A percentile compares a stretch with the other conserved stretches of the same genome.
Conservation (phyloP, 192 early-diverging fungal genomes). For the Chytriomyces confervae region DNA sequence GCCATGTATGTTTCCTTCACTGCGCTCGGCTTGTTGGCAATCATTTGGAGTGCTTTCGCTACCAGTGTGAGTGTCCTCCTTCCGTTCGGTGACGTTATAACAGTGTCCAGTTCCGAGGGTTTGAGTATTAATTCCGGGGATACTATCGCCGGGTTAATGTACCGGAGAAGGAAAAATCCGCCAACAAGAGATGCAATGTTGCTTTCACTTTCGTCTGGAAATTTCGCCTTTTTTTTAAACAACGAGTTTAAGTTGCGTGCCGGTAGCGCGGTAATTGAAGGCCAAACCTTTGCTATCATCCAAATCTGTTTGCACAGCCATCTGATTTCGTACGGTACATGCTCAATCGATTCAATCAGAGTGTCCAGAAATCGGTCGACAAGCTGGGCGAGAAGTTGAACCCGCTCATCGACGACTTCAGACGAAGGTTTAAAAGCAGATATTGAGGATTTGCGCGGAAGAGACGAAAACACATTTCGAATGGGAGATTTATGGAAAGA, state of each 20-base stretch:
- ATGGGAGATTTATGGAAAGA: background rate
- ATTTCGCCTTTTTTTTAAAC: conserved; percentile 68
- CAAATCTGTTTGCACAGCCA: conserved; percentile 99
- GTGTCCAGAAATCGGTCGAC: conserved; percentile 84
- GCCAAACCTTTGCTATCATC: conserved; percentile 74
- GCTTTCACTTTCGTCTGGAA: conserved; percentile 85
- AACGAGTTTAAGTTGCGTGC: background rate
- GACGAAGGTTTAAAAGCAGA: background rate
- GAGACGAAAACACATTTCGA: background rate
- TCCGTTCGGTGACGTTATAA: too few species aligned
- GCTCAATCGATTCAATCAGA: conserved; percentile 79
- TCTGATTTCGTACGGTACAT: conserved; percentile 94
- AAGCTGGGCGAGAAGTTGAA: conserved; percentile 47
- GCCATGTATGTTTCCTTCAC: conserved; percentile 90
- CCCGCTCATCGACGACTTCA: background rate
- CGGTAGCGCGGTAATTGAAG: background rate
- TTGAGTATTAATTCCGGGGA: conserved; percentile 73
- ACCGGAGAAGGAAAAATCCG: conserved; percentile 95
- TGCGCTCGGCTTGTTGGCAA: conserved; percentile 87
- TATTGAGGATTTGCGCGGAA: background rate
- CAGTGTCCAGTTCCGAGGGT: too few species aligned
- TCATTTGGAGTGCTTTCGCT: conserved; percentile 93
- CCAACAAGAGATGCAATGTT: conserved; percentile 95
- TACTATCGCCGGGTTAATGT: conserved; percentile 96
- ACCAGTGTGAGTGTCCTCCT: conserved; percentile 88